A percentile compares a stretch with the other conserved stretches of the same genome.
Conservation (phyloP, 257 asterid species). For the Leptodermis oblonga region DNA sequence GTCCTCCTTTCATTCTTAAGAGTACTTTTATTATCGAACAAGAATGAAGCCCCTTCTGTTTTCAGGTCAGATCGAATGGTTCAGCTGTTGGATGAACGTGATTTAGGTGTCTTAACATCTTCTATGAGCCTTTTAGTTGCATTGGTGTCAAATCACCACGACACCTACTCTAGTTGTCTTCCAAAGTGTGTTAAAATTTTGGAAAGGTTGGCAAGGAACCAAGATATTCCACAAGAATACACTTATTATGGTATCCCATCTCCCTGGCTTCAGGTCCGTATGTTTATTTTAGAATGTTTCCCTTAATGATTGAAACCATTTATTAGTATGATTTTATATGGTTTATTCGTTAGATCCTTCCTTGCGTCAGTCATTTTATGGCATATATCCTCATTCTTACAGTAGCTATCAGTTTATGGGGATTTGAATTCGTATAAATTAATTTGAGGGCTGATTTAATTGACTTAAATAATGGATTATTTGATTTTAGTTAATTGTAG, state of each 20-base stretch:
- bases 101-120: constrained; percentile 95
- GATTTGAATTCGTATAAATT: not conserved
- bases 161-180: constrained; percentile 94
- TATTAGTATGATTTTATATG: not conserved
- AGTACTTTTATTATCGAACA: not conserved
- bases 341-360: not conserved
- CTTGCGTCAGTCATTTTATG: not conserved
- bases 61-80: constrained; percentile 98
- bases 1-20: not conserved
- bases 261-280: constrained; percentile 98
- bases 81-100: constrained; percentile 96
- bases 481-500: not conserved
- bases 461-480: not conserved
- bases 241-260: constrained; percentile 98
- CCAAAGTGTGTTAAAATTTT: constrained; percentile 87
- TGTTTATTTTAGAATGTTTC: constrained; percentile 8
- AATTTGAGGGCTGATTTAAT: not conserved
- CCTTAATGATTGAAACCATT: not conserved
- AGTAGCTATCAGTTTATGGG: not conserved
- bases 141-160: constrained; percentile 90
- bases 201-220: constrained; percentile 95
- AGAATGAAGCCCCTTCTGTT: constrained; percentile 13
- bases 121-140: constrained; percentile 97
- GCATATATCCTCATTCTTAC: not conserved
- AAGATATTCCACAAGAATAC: constrained; percentile 97